Evolutionary conservation across 1,139 yeast species (phyloP).

Genomic region (Yamadazyma mexicana): DNA sequence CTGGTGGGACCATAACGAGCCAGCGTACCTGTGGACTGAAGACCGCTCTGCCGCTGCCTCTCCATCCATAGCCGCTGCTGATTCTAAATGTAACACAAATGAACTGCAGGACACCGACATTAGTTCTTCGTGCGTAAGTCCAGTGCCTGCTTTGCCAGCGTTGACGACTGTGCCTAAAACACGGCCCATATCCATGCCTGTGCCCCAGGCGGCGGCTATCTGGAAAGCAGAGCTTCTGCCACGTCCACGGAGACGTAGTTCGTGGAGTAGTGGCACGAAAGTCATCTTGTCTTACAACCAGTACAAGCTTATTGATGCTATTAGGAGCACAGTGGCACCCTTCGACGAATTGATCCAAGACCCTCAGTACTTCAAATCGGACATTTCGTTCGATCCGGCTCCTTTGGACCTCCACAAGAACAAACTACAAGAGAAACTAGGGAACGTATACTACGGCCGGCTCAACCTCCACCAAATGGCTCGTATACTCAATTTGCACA

Average conservation of each 20-base stretch:
- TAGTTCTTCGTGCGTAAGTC: no score
- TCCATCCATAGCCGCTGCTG: no score
- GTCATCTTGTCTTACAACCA: conserved; percentile 1
- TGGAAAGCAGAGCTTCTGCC: neutral
- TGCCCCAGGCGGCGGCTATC: no score
- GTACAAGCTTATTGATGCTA: neutral
- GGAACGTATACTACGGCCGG: conserved; percentile 5
- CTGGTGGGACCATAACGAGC: neutral
- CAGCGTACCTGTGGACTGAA: neutral
- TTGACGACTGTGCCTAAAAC: no score
- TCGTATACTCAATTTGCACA: conserved; percentile 20
- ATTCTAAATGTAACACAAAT: no score
- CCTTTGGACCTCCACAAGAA: neutral
- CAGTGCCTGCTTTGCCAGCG: no score
- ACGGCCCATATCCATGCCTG: no score
- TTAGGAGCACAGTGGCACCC: neutral
- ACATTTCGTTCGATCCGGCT: neutral
- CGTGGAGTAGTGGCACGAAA: neutral
- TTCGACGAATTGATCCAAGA: conserved; percentile 1
- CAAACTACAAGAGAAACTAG: conserved; percentile 14
- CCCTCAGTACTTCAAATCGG: neutral
- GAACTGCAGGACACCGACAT: no score
- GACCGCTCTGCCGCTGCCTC: neutral
- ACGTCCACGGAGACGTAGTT: neutral
- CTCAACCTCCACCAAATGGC: conserved; percentile 13